These are phyloP conservation scores for Novymonas esmeraldas DNA, from an alignment of 208 protist genomes.

Conservation along the genomic window DNA sequence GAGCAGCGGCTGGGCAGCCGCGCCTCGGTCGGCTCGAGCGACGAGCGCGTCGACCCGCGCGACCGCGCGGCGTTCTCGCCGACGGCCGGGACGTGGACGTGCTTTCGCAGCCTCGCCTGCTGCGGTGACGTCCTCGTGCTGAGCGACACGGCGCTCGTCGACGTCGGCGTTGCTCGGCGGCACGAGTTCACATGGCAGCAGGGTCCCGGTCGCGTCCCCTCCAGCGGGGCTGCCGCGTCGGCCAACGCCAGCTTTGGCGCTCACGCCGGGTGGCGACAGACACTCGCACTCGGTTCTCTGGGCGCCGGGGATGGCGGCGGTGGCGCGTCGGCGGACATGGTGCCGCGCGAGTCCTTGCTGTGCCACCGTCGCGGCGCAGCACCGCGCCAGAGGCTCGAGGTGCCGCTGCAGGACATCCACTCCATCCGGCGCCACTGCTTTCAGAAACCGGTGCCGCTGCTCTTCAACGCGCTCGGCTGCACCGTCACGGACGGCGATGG, in stretches of 20 bases:
- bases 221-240: not conserved
- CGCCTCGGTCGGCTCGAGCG: not conserved
- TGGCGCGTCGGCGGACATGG: too few relatives aligned
- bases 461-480: conserved; percentile 22
- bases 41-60: conserved; percentile 5
- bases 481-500: not conserved
- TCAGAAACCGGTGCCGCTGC: conserved; percentile 28
- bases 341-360: conserved; percentile 2
- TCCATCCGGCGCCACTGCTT: conserved; percentile 40
- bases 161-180: conserved; percentile 14
- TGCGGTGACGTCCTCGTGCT: conserved; percentile 22
- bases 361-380: not conserved
- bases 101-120: conserved; percentile 21
- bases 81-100: conserved; percentile 16
- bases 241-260: conserved; percentile 9
- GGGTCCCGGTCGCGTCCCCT: conserved; percentile 15
- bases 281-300: conserved; percentile 5
- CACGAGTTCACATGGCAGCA: conserved; percentile 30
- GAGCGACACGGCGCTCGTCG: conserved; percentile 16
- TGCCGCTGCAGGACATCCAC: conserved; percentile 34
- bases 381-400: conserved; percentile 21
- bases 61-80: conserved; percentile 8
- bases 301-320: not conserved
- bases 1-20: conserved; percentile 7
- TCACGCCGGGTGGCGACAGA: not conserved